phyloP scores from a whole-genome alignment of 805 yeast species.

The Geotrichum ghanense region DNA sequence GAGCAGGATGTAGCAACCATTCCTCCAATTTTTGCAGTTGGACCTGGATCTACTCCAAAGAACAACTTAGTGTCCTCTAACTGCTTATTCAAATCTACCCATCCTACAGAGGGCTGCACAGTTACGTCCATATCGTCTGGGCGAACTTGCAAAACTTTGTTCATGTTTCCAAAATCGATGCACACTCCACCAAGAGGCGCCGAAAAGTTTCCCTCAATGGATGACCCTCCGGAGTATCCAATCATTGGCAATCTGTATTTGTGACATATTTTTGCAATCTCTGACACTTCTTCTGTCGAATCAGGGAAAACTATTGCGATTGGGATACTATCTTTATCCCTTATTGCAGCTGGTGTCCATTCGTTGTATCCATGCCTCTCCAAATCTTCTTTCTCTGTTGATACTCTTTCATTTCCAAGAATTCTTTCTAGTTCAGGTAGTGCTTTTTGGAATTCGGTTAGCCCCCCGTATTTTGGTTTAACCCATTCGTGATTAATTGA shows the following conservation, averaged over 20 bases:
- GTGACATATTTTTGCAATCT: constrained; percentile 50
- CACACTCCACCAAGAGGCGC: constrained; percentile 56
- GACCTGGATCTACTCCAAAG: constrained; percentile 73
- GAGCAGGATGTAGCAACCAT: constrained; percentile 70
- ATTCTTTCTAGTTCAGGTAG: constrained; percentile 34
- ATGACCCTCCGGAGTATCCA: constrained; percentile 72
- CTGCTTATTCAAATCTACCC: constrained; percentile 57
- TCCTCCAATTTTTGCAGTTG: constrained; percentile 73
- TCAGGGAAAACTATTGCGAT: constrained; percentile 48
- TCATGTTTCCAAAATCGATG: constrained; percentile 51
- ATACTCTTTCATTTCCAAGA: constrained; percentile 41
- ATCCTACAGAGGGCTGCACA: constrained; percentile 71
- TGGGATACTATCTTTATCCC: constrained; percentile 38
- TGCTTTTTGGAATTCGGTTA: constrained; percentile 34
- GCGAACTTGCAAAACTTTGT: constrained; percentile 43
- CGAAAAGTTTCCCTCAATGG: constrained; percentile 71
- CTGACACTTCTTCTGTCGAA: constrained; percentile 55
- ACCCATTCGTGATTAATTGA: constrained; percentile 13
- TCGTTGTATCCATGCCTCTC: constrained; percentile 21
- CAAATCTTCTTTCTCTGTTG: constrained; percentile 23
- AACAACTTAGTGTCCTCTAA: constrained; percentile 37
- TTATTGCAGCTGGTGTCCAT: constrained; percentile 19
- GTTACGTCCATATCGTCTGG: constrained; percentile 56
- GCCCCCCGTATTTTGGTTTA: constrained; percentile 18
- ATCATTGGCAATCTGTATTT: constrained; percentile 54